Base-by-base conservation (phyloP, 306 rosid species). In the Argentina anserina region DNA sequence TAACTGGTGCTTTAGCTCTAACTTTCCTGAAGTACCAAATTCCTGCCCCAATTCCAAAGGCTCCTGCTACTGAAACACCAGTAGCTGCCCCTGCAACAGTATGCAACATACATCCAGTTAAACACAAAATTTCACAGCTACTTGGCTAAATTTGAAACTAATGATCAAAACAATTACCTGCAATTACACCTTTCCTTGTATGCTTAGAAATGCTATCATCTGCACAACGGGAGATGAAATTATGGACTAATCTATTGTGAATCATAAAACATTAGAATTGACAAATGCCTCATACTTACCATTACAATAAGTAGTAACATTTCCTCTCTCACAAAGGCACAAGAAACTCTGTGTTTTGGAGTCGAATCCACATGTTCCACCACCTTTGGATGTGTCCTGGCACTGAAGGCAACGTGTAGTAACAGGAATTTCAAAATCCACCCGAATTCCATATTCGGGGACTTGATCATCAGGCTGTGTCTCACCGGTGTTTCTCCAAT, bases 341-440 rank as follows among this genome's bases (percentile, higher is more conserved):
- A 79, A 11, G 80, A 94, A 94, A 58, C 64, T 83, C 67, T 85
- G 90, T 0, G 75, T 76, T 18, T 52, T 39, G 0, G 86, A 81
- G 31, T 89, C 88, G 77, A 88, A 94, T 39, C 99, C 99, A 75
- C 98, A 94, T 21, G 86, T 86, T 0, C 98, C 98, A 9, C 88
- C 93, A 8, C 98, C 97, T 55, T 89, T 94, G 75, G 78, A 26
- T 5, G 84, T 84, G 67, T 94, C 98, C 64, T 91, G 90, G 45
- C 97, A 94, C 75, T 80, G 95, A 74, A 94, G 96, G 81, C 99
- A 94, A 6, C 75, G 73, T 0, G 90, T 87, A 1, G 96, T 94
- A 2, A 91, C 95, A 0, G 94, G 96, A 13, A 91, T 83, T 67
- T 88, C 96, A 65, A 91, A 94, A 78, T 94, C 93, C 70, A 94